These are phyloP conservation scores for Eutrema japonicum DNA, from an alignment of 345 rosid genomes.

Conservation along the genomic window DNA sequence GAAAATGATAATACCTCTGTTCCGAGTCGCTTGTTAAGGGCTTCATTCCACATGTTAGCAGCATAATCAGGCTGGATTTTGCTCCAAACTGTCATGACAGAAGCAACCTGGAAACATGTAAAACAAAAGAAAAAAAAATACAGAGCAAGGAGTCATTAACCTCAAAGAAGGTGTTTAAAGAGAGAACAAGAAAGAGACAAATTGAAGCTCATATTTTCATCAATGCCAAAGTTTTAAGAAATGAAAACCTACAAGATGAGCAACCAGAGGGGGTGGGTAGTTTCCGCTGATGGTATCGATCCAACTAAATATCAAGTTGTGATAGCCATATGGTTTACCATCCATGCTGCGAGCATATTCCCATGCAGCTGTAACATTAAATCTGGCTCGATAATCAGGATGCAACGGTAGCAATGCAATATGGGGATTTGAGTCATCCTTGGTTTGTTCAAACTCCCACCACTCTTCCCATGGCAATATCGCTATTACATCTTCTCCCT, in stretches of 20 bases:
- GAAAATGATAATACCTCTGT: constrained; percentile 60
- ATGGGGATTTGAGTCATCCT: constrained; percentile 91
- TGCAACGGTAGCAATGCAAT: constrained; percentile 91
- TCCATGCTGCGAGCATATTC: constrained; percentile 91
- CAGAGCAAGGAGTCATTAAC: constrained; percentile 14
- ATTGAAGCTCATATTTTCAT: background rate
- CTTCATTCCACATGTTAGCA: constrained; percentile 96
- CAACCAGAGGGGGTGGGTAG: constrained; percentile 96
- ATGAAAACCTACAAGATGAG: constrained; percentile 71
- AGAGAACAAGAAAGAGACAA: constrained; percentile 1
- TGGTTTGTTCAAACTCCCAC: constrained; percentile 96
- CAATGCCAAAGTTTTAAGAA: constrained; percentile 5
- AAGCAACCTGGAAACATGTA: constrained; percentile 72
- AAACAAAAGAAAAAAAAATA: constrained; percentile 8
- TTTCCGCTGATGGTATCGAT: constrained; percentile 83
- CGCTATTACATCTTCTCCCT: constrained; percentile 93
- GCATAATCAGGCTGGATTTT: constrained; percentile 91
- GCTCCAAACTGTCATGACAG: constrained; percentile 95
- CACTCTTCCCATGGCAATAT: constrained; percentile 96
- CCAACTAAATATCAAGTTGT: constrained; percentile 99
- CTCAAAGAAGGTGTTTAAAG: constrained; percentile 6
- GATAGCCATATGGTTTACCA: constrained; percentile 92
- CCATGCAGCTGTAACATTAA: constrained; percentile 96
- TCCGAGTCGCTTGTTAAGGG: constrained; percentile 90
- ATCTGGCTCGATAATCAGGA: constrained; percentile 83